Conservation (phyloP, 2,329 filamentous ascomycete genomes). For the Pseudogymnoascus destructans region DNA sequence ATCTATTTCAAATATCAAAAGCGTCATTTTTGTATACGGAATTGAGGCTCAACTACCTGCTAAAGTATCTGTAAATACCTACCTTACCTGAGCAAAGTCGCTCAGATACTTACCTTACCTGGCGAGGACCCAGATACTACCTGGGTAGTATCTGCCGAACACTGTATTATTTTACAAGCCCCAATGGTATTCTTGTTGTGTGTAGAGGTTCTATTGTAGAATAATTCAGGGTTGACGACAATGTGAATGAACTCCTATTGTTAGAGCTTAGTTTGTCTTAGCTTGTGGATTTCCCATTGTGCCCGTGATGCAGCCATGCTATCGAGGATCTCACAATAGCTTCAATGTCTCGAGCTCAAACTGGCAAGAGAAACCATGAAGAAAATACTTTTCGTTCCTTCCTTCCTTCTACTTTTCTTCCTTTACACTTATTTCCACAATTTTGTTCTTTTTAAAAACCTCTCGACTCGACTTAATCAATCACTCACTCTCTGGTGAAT, state of each 20-base stretch:
- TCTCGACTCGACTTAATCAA: background rate
- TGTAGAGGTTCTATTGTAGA: background rate
- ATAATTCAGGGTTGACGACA: background rate
- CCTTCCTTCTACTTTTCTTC: background rate
- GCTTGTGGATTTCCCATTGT: background rate
- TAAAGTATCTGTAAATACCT: too few relatives aligned
- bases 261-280: background rate
- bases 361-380: background rate
- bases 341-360: background rate
- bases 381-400: background rate
- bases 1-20: too few relatives aligned
- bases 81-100: too few relatives aligned
- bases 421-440: background rate
- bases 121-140: too few relatives aligned
- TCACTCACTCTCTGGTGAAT: background rate
- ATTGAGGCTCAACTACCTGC: too few relatives aligned
- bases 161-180: background rate
- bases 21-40: too few relatives aligned
- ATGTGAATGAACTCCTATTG: background rate
- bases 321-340: background rate
- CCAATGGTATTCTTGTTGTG: background rate
- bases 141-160: too few relatives aligned
- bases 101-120: too few relatives aligned
- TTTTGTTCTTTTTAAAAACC: background rate
- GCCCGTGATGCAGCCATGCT: background rate